These are phyloP conservation scores for Saccharomyces pastorianus DNA, from an alignment of 1,139 yeast genomes.

Conservation along the genomic window DNA sequence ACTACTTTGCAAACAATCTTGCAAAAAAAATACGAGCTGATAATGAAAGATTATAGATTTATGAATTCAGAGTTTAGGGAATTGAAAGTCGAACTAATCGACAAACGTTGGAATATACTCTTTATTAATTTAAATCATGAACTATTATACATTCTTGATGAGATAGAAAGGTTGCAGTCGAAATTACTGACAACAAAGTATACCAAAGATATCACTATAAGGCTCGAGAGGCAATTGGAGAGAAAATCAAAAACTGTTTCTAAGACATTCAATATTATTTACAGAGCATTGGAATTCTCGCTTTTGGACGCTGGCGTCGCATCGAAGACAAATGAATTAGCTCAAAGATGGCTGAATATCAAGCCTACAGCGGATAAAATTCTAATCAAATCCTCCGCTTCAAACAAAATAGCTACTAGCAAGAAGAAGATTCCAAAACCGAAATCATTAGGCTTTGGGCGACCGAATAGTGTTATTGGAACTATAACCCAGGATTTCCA, in stretches of 20 bases:
- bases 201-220: constrained; percentile 9
- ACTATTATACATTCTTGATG: constrained; percentile 30
- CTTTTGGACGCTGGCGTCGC: constrained; percentile 31
- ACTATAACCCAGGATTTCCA: not conserved
- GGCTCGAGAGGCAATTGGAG: constrained; percentile 22
- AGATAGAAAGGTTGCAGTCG: constrained; percentile 31
- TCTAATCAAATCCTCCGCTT: constrained; percentile 11
- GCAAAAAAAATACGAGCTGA: constrained; percentile 35
- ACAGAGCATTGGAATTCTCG: constrained; percentile 35
- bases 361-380: constrained; percentile 25
- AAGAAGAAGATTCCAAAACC: constrained; percentile 5
- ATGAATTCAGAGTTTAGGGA: constrained; percentile 36
- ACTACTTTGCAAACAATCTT: constrained; percentile 25
- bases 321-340: constrained; percentile 30
- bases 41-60: constrained; percentile 37
- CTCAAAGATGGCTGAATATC: constrained; percentile 32
- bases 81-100: constrained; percentile 43
- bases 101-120: constrained; percentile 48
- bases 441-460: constrained; percentile 5
- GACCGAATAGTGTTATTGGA: constrained; percentile 7
- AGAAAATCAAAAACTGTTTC: constrained; percentile 28
- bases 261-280: constrained; percentile 34
- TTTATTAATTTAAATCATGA: constrained; percentile 41
- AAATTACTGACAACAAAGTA: constrained; percentile 8
- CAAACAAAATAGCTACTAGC: not conserved